Evolutionary conservation across 805 yeast species (phyloP).

Genomic region (Ogataea nonfermentans): DNA sequence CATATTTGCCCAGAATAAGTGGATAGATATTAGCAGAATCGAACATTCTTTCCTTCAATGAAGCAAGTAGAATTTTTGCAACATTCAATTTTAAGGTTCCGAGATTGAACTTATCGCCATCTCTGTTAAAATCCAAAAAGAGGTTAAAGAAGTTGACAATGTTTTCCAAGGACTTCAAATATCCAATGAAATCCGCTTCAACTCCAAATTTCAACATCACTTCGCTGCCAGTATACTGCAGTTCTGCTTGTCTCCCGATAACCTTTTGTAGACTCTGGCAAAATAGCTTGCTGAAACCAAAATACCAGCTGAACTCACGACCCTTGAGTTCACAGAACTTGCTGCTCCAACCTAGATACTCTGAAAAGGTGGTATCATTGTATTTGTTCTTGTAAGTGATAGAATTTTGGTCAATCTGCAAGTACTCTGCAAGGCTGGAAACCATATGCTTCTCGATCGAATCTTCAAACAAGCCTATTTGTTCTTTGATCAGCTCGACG

Average conservation of each 20-base stretch:
- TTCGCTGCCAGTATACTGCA: constrained; percentile 7
- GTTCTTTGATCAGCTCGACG: constrained; percentile 14
- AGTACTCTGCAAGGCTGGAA: background rate
- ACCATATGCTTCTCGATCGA: background rate
- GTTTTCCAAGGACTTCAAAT: constrained; percentile 21
- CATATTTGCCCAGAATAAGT: constrained; percentile 25
- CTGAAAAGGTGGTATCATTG: constrained; percentile 4
- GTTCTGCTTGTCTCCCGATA: constrained; percentile 8
- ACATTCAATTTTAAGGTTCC: constrained; percentile 18
- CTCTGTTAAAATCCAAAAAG: constrained; percentile 15
- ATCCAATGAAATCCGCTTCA: constrained; percentile 4
- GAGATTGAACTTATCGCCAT: constrained; percentile 10
- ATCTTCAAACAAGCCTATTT: constrained; percentile 12
- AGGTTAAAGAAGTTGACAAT: constrained; percentile 25
- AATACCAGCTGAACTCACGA: constrained; percentile 11
- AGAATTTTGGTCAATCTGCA: background rate
- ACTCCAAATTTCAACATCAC: constrained; percentile 7
- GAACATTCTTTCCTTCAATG: constrained; percentile 26
- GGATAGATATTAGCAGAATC: constrained; percentile 26
- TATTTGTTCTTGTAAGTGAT: background rate
- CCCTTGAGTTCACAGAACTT: constrained; percentile 6
- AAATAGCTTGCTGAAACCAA: constrained; percentile 27
- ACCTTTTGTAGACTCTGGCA: constrained; percentile 9
- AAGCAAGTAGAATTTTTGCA: constrained; percentile 20
- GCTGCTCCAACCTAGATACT: constrained; percentile 5